phyloP scores from a whole-genome alignment of 2,329 filamentous ascomycete genomes.

The Aspergillus udagawae region DNA sequence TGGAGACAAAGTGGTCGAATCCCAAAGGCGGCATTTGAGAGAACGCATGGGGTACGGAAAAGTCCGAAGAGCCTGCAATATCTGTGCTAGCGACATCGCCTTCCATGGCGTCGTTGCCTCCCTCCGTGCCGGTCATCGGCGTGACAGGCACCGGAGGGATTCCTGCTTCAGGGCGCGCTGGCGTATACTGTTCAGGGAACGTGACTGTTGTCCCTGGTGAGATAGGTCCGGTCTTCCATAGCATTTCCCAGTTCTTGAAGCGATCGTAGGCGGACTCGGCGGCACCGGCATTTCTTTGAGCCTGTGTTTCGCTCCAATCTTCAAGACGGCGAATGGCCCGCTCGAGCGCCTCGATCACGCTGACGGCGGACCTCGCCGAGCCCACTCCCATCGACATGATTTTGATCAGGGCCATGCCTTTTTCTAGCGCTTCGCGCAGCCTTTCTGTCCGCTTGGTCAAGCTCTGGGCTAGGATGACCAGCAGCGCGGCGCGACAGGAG shows the following conservation, averaged over 20 bases:
- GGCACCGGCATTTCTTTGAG: constrained; percentile 26
- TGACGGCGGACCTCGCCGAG: constrained; percentile 51
- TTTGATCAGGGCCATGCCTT: constrained; percentile 50
- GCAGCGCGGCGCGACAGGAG: constrained; percentile 51
- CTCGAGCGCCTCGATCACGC: constrained; percentile 52
- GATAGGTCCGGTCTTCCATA: constrained; percentile 42
- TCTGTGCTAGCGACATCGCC: constrained; percentile 17
- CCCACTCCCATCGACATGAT: constrained; percentile 52
- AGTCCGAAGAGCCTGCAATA: constrained; percentile 22
- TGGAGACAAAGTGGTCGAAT: constrained; percentile 39
- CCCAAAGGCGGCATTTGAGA: constrained; percentile 33
- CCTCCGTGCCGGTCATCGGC: constrained; percentile 17
- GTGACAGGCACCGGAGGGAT: constrained; percentile 18
- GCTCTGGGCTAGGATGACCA: constrained; percentile 44
- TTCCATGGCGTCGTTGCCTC: constrained; percentile 16
- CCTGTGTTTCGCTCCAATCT: constrained; percentile 37
- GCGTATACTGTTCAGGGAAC: constrained; percentile 19
- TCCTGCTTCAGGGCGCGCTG: constrained; percentile 3
- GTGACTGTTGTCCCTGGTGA: constrained; percentile 27
- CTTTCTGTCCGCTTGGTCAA: constrained; percentile 39
- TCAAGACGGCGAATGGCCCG: constrained; percentile 46
- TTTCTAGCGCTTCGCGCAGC: constrained; percentile 45
- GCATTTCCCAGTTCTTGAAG: constrained; percentile 51
- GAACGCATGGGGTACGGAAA: constrained; percentile 26
- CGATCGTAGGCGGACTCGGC: constrained; percentile 50